Conservation (phyloP, 768 basidiomycete species). For the Filobasidium floriforme region DNA sequence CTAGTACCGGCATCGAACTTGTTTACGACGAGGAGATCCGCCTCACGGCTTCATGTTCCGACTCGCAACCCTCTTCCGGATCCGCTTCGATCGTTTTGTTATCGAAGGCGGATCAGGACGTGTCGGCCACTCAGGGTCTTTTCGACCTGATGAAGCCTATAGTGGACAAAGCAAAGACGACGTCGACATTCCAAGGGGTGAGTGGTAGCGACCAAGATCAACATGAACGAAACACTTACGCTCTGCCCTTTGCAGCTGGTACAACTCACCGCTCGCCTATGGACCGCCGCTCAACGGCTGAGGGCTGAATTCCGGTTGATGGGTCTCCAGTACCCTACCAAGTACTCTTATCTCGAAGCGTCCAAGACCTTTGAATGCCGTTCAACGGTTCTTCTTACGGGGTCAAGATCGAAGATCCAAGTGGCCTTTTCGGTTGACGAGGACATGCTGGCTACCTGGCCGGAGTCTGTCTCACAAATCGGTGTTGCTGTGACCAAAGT, state of each 20-base stretch:
- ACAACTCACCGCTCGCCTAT: constrained; percentile 30
- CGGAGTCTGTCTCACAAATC: constrained; percentile 22
- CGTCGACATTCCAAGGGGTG: constrained; percentile 4
- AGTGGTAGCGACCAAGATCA: constrained; percentile 19
- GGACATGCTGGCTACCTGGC: constrained; percentile 28
- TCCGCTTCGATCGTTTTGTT: background rate
- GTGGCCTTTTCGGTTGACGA: constrained; percentile 24
- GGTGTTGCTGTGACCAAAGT: constrained; percentile 24
- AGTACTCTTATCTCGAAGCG: constrained; percentile 9
- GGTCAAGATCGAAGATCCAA: constrained; percentile 26
- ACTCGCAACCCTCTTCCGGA: background rate
- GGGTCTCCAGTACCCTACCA: constrained; percentile 29
- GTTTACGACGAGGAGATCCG: constrained; percentile 12
- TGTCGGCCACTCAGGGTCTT: constrained; percentile 24
- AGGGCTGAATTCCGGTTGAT: constrained; percentile 33
- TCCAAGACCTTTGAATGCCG: constrained; percentile 5
- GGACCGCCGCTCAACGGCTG: constrained; percentile 33
- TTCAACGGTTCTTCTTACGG: constrained; percentile 24
- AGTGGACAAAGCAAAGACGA: constrained; percentile 16
- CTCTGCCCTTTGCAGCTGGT: constrained; percentile 26
- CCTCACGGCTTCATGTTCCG: constrained; percentile 12
- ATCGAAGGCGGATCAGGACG: background rate
- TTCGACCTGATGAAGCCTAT: constrained; percentile 30
- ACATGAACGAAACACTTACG: constrained; percentile 4
- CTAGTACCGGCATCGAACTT: constrained; percentile 10